Percentiles rank a stretch among this genome's conserved stretches.
phyloP scores from a whole-genome alignment of 2,329 filamentous ascomycete genomes.

The Colletotrichum limetticola region DNA sequence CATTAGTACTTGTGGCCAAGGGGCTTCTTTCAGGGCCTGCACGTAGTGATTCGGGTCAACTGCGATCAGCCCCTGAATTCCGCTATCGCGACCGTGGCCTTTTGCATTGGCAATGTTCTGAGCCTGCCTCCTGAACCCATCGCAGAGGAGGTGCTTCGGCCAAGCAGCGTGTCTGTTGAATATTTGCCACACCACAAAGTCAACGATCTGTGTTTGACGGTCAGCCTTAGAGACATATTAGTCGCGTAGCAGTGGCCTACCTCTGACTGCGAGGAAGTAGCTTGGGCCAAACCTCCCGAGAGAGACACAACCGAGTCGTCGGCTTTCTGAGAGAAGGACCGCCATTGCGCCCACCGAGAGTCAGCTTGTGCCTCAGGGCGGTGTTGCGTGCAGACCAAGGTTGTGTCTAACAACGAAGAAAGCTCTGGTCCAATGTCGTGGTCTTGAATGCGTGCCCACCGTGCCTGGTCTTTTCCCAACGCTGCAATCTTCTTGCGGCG shows the following conservation, averaged over 20 bases:
- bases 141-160: conserved; percentile 81
- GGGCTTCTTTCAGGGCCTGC: conserved; percentile 70
- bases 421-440: conserved; percentile 55
- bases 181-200: conserved; percentile 81
- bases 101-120: conserved; percentile 40
- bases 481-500: conserved; percentile 66
- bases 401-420: conserved; percentile 72
- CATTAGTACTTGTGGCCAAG: conserved; percentile 81
- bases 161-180: conserved; percentile 68
- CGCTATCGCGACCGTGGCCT: conserved; percentile 40
- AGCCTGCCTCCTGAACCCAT: conserved; percentile 75
- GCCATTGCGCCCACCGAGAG: conserved; percentile 65
- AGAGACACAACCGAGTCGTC: conserved; percentile 68
- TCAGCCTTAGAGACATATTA: conserved; percentile 32
- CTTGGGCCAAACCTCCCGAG: conserved; percentile 56
- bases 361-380: conserved; percentile 38
- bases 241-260: conserved; percentile 49
- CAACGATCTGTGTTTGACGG: conserved; percentile 69
- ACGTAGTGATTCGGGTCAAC: conserved; percentile 77
- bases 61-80: conserved; percentile 73
- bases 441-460: conserved; percentile 30
- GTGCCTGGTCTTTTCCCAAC: conserved; percentile 47
- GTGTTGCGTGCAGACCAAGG: conserved; percentile 69
- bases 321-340: conserved; percentile 69
- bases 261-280: conserved; percentile 70